Evolutionary conservation across 176 grass and related monocot genomes (phyloP).

Genomic region (barley (Hordeum vulgare)): DNA sequence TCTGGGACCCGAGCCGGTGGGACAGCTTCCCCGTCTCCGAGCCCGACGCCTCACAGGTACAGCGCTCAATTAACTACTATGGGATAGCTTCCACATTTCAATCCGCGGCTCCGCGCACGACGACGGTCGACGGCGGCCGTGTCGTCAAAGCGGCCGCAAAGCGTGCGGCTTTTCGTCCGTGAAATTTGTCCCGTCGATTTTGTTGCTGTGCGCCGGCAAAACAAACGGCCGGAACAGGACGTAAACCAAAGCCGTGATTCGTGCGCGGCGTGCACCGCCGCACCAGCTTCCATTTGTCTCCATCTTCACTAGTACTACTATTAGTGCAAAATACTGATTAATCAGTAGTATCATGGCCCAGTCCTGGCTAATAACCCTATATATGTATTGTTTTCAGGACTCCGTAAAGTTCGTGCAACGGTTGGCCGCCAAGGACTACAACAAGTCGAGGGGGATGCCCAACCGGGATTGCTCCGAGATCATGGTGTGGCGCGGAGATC

Average conservation of each 20-base stretch:
- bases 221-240: neutral
- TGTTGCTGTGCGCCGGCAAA: neutral
- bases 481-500: conserved; percentile 36
- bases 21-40: conserved; percentile 49
- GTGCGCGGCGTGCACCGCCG: neutral
- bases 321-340: neutral
- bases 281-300: neutral
- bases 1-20: conserved; percentile 33
- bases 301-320: neutral
- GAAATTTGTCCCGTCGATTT: too few relatives aligned
- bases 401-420: conserved; percentile 49
- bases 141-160: neutral
- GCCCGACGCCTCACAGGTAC: conserved; percentile 55
- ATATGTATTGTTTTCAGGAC: conserved; percentile 13
- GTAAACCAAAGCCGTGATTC: neutral
- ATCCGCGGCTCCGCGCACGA: neutral
- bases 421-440: conserved; percentile 30
- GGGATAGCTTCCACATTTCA: neutral
- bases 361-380: neutral
- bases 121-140: neutral
- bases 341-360: neutral
- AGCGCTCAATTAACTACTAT: neutral
- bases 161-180: neutral
- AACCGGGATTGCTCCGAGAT: conserved; percentile 23
- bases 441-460: conserved; percentile 32